Evolutionary conservation across 2,329 filamentous ascomycete species (phyloP).

Genomic region (Colletotrichum theobromicola): DNA sequence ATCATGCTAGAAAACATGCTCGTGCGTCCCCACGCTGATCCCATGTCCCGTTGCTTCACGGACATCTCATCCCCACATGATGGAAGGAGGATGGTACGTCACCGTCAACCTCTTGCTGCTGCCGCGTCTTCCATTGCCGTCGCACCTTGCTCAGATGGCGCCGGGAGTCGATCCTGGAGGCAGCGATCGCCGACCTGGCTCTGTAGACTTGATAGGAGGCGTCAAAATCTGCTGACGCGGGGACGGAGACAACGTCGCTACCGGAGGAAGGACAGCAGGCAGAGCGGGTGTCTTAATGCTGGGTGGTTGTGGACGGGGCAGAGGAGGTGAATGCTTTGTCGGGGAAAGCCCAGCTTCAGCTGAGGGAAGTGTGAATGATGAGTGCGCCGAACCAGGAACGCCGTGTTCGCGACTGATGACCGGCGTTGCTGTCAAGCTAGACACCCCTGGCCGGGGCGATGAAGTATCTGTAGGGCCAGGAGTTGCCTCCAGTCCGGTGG

Average conservation of each 20-base stretch:
- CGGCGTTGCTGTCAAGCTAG: conserved; percentile 19
- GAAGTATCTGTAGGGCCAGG: neutral
- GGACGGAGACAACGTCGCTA: conserved; percentile 62
- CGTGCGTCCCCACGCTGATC: neutral
- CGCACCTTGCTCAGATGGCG: neutral
- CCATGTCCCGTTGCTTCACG: neutral
- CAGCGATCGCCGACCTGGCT: conserved; percentile 25
- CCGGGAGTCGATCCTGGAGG: neutral
- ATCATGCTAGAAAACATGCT: neutral
- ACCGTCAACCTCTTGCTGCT: neutral
- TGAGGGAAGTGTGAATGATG: conserved; percentile 34
- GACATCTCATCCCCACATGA: neutral
- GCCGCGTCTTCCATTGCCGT: neutral
- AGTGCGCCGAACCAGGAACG: conserved; percentile 16
- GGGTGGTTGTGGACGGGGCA: conserved; percentile 25
- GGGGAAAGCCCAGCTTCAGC: conserved; percentile 55
- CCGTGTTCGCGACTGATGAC: conserved; percentile 19
- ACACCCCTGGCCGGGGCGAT: conserved; percentile 13
- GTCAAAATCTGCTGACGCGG: conserved; percentile 62
- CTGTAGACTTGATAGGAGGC: conserved; percentile 62
- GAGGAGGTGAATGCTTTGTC: conserved; percentile 55
- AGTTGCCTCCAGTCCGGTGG: neutral
- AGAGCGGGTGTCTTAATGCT: conserved; percentile 21
- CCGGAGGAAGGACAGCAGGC: conserved; percentile 60
- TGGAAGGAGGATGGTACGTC: neutral